These are phyloP conservation scores for Leccinum sublutescens DNA, from an alignment of 768 basidiomycete genomes.

Conservation along the genomic window DNA sequence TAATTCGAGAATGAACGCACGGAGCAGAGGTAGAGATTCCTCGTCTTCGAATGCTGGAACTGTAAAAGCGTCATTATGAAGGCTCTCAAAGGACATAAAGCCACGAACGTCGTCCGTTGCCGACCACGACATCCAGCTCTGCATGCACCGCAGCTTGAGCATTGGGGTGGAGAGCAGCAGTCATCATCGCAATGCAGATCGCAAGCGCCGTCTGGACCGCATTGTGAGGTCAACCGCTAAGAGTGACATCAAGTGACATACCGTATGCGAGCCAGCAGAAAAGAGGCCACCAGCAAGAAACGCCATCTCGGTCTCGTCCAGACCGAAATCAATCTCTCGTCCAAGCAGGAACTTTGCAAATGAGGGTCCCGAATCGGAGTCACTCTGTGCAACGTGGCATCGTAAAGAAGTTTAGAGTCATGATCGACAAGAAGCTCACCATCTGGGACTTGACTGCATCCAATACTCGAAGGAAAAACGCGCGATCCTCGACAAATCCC, in stretches of 20 bases:
- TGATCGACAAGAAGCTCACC: conserved; percentile 23
- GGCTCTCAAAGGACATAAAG: background rate
- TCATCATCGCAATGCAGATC: conserved; percentile 46
- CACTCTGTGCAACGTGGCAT: conserved; percentile 10
- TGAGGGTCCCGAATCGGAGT: conserved; percentile 33
- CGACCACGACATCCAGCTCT: conserved; percentile 50
- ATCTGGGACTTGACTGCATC: conserved; percentile 41
- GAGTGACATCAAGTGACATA: conserved; percentile 8
- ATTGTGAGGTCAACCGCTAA: background rate
- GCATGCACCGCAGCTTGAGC: conserved; percentile 49
- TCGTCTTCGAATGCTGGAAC: conserved; percentile 37
- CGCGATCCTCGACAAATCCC: conserved; percentile 49
- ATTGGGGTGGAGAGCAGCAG: conserved; percentile 48
- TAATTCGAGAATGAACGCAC: conserved; percentile 35
- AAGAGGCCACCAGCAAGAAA: conserved; percentile 60
- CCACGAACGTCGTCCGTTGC: conserved; percentile 25
- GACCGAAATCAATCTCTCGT: conserved; percentile 45
- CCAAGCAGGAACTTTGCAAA: conserved; percentile 56
- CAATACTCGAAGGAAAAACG: conserved; percentile 47
- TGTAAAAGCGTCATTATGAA: conserved; percentile 5
- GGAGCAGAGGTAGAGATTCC: conserved; percentile 28
- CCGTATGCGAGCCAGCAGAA: conserved; percentile 55
- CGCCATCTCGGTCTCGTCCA: conserved; percentile 50
- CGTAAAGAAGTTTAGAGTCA: background rate
- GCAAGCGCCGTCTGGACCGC: conserved; percentile 42